Evolutionary conservation across 768 basidiomycete genomes (phyloP), one percentile per base, ranked within the genome.

Genomic region (Erythrobasidium yunnanense): DNA sequence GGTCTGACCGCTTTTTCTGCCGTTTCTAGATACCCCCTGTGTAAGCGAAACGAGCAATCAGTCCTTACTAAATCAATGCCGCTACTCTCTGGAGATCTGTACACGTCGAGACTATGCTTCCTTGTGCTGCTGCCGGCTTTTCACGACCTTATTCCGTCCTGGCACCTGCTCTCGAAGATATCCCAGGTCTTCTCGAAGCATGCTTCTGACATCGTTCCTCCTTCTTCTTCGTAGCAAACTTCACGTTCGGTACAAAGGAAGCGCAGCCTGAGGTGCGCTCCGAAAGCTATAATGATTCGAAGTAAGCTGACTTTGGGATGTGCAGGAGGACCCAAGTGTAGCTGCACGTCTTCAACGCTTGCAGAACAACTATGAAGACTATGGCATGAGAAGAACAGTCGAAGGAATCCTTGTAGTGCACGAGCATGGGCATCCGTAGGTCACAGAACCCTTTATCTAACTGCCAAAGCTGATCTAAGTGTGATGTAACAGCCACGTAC

Each of bases 301-400:
- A 34, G 42, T 23, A 30, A 33, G 11, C 6, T 57, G 5, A 30
- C 17, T 11, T 6, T 20, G 20, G 6, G 25, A 17, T n/a, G n/a
- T 22, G 29, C 91, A 97, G 73, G 95, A 99, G 76, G 95, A 97
- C 73, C 88, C 91, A 0, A 92, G 90, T 1, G 95, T 99, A 1
- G 86, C 90, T 1, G 90, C 92, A 1, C 87, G 95, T 51, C 81
- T 99, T 5, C 89, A 91, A 75, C 85, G 95, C 17, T 82, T 99
- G 11, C 88, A 95, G 75, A 88, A 88, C 75, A 93, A 97, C 76
- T 97, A 92, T 82, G 88, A 90, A 75, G 89, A 93, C 76, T 90
- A 86, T 76, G 95, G 95, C 7, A 93, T 96, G 88, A 83, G 95
- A 18, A 81, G 91, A 20, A 95, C 93, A 0, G 92, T 95, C 6